These are phyloP conservation scores for Apiospora phragmitis DNA, from an alignment of 2,329 filamentous ascomycete genomes.

Conservation along the genomic window DNA sequence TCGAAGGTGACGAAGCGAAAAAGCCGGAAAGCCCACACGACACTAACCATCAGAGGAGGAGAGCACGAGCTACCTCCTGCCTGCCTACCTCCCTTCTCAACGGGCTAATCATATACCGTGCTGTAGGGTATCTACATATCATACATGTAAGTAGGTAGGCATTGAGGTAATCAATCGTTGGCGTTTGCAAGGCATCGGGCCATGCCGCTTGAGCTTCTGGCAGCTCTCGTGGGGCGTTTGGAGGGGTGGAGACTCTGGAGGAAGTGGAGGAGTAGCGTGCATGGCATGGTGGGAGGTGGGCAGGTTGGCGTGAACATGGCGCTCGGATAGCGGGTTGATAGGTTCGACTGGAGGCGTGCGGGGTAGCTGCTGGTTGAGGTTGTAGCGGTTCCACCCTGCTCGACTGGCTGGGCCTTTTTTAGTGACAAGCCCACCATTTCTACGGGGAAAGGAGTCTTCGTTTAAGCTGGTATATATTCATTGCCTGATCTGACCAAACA, in stretches of 20 bases:
- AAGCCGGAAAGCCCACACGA: neutral
- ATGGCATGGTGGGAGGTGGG: neutral
- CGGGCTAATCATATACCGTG: neutral
- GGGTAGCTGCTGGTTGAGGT: neutral
- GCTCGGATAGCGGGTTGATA: neutral
- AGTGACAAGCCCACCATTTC: neutral
- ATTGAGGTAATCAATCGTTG: neutral
- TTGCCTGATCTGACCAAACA: neutral
- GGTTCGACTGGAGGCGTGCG: neutral
- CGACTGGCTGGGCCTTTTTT: neutral
- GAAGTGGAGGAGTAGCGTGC: neutral
- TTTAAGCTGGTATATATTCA: neutral
- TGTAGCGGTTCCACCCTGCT: neutral
- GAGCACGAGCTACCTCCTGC: neutral
- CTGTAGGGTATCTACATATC: neutral
- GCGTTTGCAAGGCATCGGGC: neutral
- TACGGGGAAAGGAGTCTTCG: neutral
- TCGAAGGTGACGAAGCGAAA: neutral
- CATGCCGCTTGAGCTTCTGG: neutral
- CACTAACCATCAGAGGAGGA: neutral
- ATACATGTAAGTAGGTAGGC: neutral
- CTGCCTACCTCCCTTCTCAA: neutral
- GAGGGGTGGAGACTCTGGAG: neutral
- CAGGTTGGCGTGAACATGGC: neutral
- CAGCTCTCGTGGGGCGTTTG: neutral